A percentile compares a stretch with the other conserved stretches of the same genome.
Evolutionary conservation across 257 asterid species (phyloP).

Genomic region (Orobanche coerulescens): DNA sequence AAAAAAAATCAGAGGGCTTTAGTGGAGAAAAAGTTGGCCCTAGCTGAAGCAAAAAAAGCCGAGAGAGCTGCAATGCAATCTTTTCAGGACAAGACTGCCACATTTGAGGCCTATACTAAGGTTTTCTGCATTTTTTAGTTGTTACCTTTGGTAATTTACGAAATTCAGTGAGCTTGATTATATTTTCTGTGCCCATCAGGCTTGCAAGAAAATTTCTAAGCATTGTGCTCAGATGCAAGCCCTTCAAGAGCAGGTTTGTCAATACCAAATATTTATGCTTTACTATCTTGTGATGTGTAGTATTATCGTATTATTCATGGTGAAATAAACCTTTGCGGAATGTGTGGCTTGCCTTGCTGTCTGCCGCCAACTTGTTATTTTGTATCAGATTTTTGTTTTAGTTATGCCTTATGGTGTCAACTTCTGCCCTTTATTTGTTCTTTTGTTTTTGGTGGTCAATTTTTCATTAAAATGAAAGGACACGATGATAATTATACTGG

Average conservation of each 20-base stretch:
- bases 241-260: conserved; percentile 74
- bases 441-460: conserved; percentile 24
- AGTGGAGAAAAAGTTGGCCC: conserved; percentile 58
- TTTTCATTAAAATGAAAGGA: conserved; percentile 66
- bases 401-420: background rate
- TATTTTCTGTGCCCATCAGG: conserved; percentile 39
- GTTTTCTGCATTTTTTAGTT: conserved; percentile 29
- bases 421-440: background rate
- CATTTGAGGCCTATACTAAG: conserved; percentile 68
- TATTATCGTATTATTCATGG: background rate
- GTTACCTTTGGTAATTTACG: background rate
- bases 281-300: conserved; percentile 14
- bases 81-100: conserved; percentile 61
- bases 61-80: conserved; percentile 66
- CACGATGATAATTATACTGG: conserved; percentile 57
- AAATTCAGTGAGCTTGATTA: conserved; percentile 9
- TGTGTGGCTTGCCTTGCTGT: background rate
- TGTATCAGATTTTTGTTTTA: background rate
- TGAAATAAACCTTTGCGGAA: background rate
- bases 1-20: conserved; percentile 44
- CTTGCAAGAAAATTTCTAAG: conserved; percentile 67
- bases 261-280: conserved; percentile 11
- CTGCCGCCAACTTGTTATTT: background rate
- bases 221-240: conserved; percentile 65
- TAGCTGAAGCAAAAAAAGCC: conserved; percentile 54